Evolutionary conservation across 352 stramenopile genomes (phyloP).

Genomic region (Thalassiosira mediterranea): DNA sequence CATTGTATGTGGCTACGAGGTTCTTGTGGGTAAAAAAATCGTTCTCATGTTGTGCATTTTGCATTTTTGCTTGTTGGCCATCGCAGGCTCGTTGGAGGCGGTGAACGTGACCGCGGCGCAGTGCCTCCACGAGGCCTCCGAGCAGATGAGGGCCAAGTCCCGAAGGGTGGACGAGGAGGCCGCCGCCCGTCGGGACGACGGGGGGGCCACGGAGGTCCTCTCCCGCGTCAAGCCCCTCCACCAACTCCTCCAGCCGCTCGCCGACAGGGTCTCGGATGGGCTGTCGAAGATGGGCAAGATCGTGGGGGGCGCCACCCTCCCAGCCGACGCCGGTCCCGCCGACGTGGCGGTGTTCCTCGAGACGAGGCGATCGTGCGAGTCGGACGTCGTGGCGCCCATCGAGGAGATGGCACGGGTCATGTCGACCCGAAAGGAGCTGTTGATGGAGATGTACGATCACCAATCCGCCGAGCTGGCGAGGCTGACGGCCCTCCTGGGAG

Average conservation of each 20-base stretch:
- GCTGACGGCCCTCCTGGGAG: slow-evolving; percentile 48
- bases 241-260: slow-evolving; percentile 57
- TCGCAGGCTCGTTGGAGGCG: slow-evolving; percentile 43
- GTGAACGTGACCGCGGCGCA: slow-evolving; percentile 73
- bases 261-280: slow-evolving; percentile 60
- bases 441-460: slow-evolving; percentile 60
- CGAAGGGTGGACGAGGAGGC: background rate
- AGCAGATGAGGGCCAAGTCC: slow-evolving; percentile 40
- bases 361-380: slow-evolving; percentile 64
- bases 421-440: slow-evolving; percentile 32
- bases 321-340: slow-evolving; percentile 59
- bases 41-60: too few species aligned
- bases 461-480: slow-evolving; percentile 54
- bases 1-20: too few species aligned
- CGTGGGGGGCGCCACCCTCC: slow-evolving; percentile 63
- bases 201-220: slow-evolving; percentile 45
- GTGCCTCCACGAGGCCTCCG: slow-evolving; percentile 62
- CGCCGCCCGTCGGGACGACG: background rate
- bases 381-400: slow-evolving; percentile 70
- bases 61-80: slow-evolving; percentile 1
- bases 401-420: slow-evolving; percentile 67
- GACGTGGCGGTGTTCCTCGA: slow-evolving; percentile 60
- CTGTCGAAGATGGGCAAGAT: slow-evolving; percentile 70
- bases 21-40: too few species aligned
- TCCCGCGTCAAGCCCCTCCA: slow-evolving; percentile 55